Conservation (phyloP, 345 rosid genomes). For the Psidium guajava region DNA sequence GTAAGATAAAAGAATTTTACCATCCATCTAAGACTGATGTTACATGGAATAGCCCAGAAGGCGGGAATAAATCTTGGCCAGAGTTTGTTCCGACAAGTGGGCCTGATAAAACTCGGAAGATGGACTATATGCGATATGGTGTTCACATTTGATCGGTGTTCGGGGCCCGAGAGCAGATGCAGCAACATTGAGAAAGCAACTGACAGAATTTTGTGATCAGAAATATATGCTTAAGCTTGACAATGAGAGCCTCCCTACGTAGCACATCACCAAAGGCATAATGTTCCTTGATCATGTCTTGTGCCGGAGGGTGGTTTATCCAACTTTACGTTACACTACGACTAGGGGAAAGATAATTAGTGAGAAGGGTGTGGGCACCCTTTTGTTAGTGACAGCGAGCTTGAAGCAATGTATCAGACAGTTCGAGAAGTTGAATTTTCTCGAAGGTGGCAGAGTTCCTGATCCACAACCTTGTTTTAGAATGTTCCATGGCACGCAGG, state of each 20-base stretch:
- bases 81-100: slow-evolving; percentile 99
- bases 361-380: slow-evolving; percentile 97
- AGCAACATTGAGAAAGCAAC: slow-evolving; percentile 81
- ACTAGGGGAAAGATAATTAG: slow-evolving; percentile 96
- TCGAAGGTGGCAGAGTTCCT: slow-evolving; percentile 89
- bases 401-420: slow-evolving; percentile 90
- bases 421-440: slow-evolving; percentile 70
- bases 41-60: slow-evolving; percentile 88
- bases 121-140: slow-evolving; percentile 78
- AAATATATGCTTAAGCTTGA: slow-evolving; percentile 85
- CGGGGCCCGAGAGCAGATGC: slow-evolving; percentile 95
- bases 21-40: slow-evolving; percentile 85
- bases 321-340: slow-evolving; percentile 86
- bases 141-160: slow-evolving; percentile 85
- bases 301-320: slow-evolving; percentile 93
- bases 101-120: slow-evolving; percentile 89
- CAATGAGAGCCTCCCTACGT: slow-evolving; percentile 79
- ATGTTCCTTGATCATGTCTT: slow-evolving; percentile 98
- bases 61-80: slow-evolving; percentile 97
- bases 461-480: slow-evolving; percentile 96
- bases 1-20: slow-evolving; percentile 79
- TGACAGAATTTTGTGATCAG: slow-evolving; percentile 87
- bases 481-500: slow-evolving; percentile 93
- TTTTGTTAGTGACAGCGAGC: slow-evolving; percentile 84
- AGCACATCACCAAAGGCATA: slow-evolving; percentile 92